Evolutionary conservation across 2,329 filamentous ascomycete species (phyloP).

Genomic region (Albifimbria verrucaria): DNA sequence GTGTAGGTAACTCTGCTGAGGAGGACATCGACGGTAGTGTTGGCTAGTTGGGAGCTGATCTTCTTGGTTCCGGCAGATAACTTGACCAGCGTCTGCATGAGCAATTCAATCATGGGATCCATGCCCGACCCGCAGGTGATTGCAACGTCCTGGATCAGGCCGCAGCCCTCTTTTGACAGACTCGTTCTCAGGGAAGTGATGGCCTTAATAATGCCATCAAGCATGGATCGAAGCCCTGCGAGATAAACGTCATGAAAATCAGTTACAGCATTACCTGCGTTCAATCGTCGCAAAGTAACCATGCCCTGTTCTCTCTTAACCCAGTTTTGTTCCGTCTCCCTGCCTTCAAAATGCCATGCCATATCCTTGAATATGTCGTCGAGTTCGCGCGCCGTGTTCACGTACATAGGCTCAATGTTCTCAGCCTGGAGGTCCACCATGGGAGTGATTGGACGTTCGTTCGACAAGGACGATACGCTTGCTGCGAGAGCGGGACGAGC

Average conservation of each 20-base stretch:
- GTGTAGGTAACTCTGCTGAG: constrained; percentile 78
- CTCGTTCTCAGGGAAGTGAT: constrained; percentile 83
- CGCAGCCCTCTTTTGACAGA: constrained; percentile 81
- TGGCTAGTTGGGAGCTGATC: constrained; percentile 82
- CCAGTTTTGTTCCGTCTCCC: constrained; percentile 91
- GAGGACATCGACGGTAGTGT: constrained; percentile 75
- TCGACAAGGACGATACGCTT: constrained; percentile 46
- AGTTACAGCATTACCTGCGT: constrained; percentile 77
- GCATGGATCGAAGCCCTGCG: constrained; percentile 64
- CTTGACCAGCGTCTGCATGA: constrained; percentile 87
- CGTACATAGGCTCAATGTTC: constrained; percentile 73
- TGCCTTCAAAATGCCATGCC: constrained; percentile 78
- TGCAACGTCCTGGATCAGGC: constrained; percentile 80
- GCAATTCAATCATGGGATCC: constrained; percentile 84
- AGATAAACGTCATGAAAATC: constrained; percentile 74
- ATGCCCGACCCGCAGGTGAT: constrained; percentile 71
- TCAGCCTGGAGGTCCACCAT: constrained; percentile 64
- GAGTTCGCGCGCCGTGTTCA: constrained; percentile 82
- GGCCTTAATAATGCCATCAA: constrained; percentile 88
- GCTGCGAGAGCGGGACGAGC: constrained; percentile 43
- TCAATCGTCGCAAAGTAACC: constrained; percentile 70
- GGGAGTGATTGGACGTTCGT: constrained; percentile 57
- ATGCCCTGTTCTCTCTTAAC: constrained; percentile 78
- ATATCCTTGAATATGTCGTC: constrained; percentile 84
- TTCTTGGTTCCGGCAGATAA: constrained; percentile 88